Conservation (phyloP, 306 rosid species). For the Prunus campanulata region DNA sequence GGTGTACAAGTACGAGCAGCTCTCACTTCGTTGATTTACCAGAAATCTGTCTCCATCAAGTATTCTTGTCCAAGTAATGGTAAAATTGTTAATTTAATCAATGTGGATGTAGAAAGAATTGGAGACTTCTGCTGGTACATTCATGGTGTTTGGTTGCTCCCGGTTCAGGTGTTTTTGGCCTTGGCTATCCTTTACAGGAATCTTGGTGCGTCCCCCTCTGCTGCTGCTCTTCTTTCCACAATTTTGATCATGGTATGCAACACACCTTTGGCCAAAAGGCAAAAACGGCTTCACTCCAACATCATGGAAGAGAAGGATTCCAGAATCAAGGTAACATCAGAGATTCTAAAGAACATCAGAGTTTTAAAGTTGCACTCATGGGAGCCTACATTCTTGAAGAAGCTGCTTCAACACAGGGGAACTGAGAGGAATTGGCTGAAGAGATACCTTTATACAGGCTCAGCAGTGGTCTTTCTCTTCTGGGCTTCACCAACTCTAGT, state of each 20-base stretch:
- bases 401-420: constrained; percentile 42
- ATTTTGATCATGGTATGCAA: constrained; percentile 45
- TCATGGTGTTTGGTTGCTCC: constrained; percentile 44
- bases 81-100: constrained; percentile 52
- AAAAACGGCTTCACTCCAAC: constrained; percentile 41
- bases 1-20: constrained; percentile 73
- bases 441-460: constrained; percentile 32
- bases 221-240: constrained; percentile 45
- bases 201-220: constrained; percentile 43
- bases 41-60: constrained; percentile 43
- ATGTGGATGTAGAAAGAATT: constrained; percentile 54
- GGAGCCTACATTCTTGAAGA: constrained; percentile 60
- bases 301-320: constrained; percentile 57
- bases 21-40: constrained; percentile 52
- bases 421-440: constrained; percentile 45
- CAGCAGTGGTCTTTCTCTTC: constrained; percentile 35
- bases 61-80: constrained; percentile 50
- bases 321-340: constrained; percentile 56
- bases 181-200: constrained; percentile 44
- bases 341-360: constrained; percentile 59
- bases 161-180: constrained; percentile 39
- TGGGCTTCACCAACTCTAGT: constrained; percentile 42
- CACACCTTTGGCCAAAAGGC: constrained; percentile 46
- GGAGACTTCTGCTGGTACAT: constrained; percentile 36
- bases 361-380: constrained; percentile 69